Evolutionary conservation across 1,139 yeast genomes (phyloP).

Genomic region (Hanseniaspora sp.): DNA sequence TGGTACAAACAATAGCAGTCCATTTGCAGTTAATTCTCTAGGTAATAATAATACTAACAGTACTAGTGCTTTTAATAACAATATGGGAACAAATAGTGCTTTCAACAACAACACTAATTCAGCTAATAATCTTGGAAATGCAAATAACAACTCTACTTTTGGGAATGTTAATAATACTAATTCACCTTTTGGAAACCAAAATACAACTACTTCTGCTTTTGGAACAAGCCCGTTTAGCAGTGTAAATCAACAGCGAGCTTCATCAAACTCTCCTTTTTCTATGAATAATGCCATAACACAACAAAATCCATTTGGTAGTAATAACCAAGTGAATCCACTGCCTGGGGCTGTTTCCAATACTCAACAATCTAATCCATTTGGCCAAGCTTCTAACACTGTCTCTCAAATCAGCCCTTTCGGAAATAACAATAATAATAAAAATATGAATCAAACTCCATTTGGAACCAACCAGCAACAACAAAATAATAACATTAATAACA

Average conservation of each 20-base stretch:
- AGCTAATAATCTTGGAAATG: neutral
- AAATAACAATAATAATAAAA: no score
- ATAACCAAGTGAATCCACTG: neutral
- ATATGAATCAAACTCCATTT: no score
- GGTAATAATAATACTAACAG: conserved; percentile 17
- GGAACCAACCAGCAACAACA: no score
- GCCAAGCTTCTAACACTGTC: neutral
- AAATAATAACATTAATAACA: no score
- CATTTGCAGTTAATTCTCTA: conserved; percentile 33
- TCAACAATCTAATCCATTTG: conserved; percentile 16
- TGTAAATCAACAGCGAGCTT: neutral
- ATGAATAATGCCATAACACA: conserved; percentile 11
- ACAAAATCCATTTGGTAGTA: conserved; percentile 19
- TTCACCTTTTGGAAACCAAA: no score
- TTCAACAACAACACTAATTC: neutral
- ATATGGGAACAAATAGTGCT: neutral
- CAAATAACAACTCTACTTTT: no score
- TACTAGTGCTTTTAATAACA: neutral
- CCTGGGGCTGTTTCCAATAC: neutral
- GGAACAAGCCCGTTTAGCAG: neutral
- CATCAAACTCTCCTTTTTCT: conserved; percentile 9
- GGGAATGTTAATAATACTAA: no score
- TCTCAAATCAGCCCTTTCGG: no score
- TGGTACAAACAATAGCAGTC: conserved; percentile 40
- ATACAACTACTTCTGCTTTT: neutral